Evolutionary conservation across 352 stramenopile species (phyloP), one percentile per base, ranked within the genome.

Genomic region (Phytophthora ohioensis): DNA sequence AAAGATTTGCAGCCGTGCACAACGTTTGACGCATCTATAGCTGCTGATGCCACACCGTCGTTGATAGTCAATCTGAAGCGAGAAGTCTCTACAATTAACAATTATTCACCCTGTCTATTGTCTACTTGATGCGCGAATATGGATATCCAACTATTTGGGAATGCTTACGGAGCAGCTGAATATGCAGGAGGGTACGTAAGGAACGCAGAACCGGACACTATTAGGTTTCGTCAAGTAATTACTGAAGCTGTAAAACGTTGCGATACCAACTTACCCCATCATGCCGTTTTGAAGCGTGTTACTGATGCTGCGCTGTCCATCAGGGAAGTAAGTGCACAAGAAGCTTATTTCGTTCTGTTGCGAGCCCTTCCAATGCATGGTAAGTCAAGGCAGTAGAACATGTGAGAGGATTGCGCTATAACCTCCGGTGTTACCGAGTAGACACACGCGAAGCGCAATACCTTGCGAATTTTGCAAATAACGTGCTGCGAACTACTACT

Each of bases 51-150:
- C 10, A 67, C 46, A 1, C 47, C 54, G 1, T 63, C 53, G 0
- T 17, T 73, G 0, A 56, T 48, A 15, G 56, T 77, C 10, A 30
- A 64, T 8, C 43, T 63, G 12, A 61, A 67, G 41, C 31, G 64
- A 43, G 49, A 70, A 8, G 6, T 56, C 0, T 13, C 51, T 10
- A 51, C 17, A 5, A 76, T 48, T 2, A 73, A 71, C 36, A 73
- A 73, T n/a, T 77, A 68, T 15, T 58, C 13, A n/a, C 45, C 51
- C 0, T 5, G 38, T 32, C 42, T 71, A 3, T n/a, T 57, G 0
- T 49, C 15, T 38, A 51, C 15, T 1, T 78, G 74, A 63, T 15
- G 69, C 7, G 73, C 64, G 9, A 80, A 80, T n/a, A 80, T 80
- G 64, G 73, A 78, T n/a, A 36, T 78, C 0, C 62, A 78, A n/a